A percentile compares a stretch with the other conserved stretches of the same genome.
Conservation (phyloP, 148 eudicot species). For the Vaccinium darrowii region DNA sequence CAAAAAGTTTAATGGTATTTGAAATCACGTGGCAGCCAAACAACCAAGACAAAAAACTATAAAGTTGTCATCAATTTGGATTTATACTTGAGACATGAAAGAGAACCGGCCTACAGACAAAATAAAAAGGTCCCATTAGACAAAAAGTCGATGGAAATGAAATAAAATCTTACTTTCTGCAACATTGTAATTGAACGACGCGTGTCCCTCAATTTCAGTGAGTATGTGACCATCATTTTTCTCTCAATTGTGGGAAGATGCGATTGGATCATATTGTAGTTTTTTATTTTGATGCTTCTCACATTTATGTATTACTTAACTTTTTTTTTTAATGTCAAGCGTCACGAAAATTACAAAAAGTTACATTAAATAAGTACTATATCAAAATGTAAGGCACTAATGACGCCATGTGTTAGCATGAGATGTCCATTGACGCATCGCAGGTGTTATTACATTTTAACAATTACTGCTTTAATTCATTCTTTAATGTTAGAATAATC, state of each 20-base stretch:
- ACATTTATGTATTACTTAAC: neutral
- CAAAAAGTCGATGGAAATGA: neutral
- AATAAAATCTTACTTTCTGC: neutral
- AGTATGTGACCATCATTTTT: neutral
- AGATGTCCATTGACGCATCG: no score
- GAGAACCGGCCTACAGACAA: neutral
- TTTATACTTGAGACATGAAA: neutral
- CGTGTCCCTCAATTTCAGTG: neutral
- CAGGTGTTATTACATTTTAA: no score
- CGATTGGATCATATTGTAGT: neutral
- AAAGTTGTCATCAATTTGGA: neutral
- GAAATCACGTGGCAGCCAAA: slow-evolving; percentile 4
- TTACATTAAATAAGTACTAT: no score
- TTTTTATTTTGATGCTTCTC: neutral
- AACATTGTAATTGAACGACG: neutral
- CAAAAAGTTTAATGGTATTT: neutral
- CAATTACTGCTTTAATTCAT: no score
- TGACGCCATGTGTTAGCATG: no score
- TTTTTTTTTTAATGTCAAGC: neutral
- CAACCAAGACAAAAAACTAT: neutral
- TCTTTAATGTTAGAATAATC: no score
- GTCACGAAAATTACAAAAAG: no score
- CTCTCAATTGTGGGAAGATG: neutral
- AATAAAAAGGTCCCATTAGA: neutral
- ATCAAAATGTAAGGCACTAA: no score